Evolutionary conservation across 352 stramenopile genomes (phyloP).

Genomic region (Phytopythium montanum): DNA sequence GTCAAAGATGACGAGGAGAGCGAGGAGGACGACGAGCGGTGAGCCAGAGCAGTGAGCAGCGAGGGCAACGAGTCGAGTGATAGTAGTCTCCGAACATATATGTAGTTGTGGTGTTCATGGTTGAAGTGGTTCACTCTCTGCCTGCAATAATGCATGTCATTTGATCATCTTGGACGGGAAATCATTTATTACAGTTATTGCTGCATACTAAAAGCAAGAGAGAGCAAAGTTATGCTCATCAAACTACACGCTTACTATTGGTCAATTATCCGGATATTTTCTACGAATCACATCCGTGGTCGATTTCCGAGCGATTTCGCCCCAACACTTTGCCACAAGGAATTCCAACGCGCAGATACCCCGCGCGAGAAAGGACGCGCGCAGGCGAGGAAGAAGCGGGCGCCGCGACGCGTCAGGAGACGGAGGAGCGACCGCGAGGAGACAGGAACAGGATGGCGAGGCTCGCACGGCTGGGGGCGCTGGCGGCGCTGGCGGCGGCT

Average conservation of each 20-base stretch:
- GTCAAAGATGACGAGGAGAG: too few species aligned
- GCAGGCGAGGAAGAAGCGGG: background rate
- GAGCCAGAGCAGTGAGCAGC: background rate
- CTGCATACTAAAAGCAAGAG: too few species aligned
- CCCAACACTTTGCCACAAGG: background rate
- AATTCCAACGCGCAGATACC: background rate
- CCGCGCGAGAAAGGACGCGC: background rate
- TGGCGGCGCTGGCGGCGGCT: conserved; percentile 18
- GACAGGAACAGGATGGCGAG: background rate
- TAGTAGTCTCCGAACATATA: background rate
- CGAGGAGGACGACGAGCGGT: conserved; percentile 1
- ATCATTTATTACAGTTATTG: too few species aligned
- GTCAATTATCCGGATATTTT: too few species aligned
- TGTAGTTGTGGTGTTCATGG: background rate
- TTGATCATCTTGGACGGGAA: too few species aligned
- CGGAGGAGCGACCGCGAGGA: background rate
- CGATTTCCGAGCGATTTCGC: too few species aligned
- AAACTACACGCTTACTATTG: too few species aligned
- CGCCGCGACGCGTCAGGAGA: background rate
- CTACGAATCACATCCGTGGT: too few species aligned
- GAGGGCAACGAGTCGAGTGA: background rate
- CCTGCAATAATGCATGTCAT: too few species aligned
- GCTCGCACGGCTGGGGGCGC: conserved; percentile 6
- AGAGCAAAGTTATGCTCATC: too few species aligned
- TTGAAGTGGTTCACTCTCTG: background rate